Conservation (phyloP, 345 rosid genomes). For the Euphorbia tirucalli region DNA sequence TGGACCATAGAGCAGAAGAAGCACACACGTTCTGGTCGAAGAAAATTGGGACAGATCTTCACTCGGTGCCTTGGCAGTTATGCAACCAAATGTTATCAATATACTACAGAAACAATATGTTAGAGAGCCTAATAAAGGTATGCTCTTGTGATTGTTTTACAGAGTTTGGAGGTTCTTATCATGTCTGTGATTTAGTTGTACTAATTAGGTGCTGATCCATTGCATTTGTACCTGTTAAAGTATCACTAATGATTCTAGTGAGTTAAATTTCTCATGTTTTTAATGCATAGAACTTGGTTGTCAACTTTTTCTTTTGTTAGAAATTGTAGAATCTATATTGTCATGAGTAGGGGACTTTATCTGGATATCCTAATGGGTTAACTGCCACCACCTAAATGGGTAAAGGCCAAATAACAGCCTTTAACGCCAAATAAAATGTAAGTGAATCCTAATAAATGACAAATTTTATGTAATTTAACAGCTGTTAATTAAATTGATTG, state of each 20-base stretch:
- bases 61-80: conserved; percentile 88
- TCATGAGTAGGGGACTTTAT: no score
- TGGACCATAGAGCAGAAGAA: conserved; percentile 86
- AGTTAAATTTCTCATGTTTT: no score
- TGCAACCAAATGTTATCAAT: conserved; percentile 70
- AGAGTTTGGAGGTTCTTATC: neutral
- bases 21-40: conserved; percentile 81
- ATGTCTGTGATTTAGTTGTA: neutral
- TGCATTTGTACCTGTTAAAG: neutral
- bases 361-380: no score
- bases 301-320: no score
- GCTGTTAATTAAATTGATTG: neutral
- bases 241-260: no score
- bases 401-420: no score
- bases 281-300: no score
- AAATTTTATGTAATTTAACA: neutral
- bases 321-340: no score
- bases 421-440: no score
- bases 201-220: conserved; percentile 2
- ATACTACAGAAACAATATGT: conserved; percentile 84
- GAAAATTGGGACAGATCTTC: conserved; percentile 71
- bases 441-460: no score
- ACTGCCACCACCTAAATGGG: no score
- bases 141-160: conserved; percentile 3
- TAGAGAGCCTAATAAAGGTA: conserved; percentile 72